phyloP scores from a whole-genome alignment of 306 rosid species.

The Neltuma alba region DNA sequence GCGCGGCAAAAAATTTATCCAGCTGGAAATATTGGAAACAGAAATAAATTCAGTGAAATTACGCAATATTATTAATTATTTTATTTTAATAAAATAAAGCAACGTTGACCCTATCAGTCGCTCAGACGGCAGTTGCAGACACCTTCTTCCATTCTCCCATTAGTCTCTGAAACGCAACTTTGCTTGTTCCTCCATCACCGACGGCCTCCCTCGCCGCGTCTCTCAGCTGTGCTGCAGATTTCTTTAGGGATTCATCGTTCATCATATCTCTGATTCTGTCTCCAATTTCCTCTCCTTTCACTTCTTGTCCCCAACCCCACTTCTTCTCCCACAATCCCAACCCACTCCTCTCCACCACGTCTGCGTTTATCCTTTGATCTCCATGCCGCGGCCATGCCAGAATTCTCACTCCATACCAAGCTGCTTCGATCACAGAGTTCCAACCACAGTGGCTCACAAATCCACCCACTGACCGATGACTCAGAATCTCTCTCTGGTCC shows the following conservation, averaged over 20 bases:
- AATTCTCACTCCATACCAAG: slow-evolving; percentile 37
- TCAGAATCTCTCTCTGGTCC: slow-evolving; percentile 40
- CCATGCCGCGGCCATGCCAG: slow-evolving; percentile 1
- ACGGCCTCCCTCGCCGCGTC: slow-evolving; percentile 38
- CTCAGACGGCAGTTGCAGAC: neutral
- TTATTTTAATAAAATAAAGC: neutral
- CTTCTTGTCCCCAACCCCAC: slow-evolving; percentile 1
- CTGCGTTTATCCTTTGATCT: slow-evolving; percentile 15
- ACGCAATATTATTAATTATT: no score
- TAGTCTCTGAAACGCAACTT: slow-evolving; percentile 3
- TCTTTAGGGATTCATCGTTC: slow-evolving; percentile 36
- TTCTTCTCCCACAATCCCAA: neutral
- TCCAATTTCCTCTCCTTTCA: slow-evolving; percentile 43
- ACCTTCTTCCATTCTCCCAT: slow-evolving; percentile 23
- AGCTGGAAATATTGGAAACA: no score
- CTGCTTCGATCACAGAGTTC: slow-evolving; percentile 52
- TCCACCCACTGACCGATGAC: slow-evolving; percentile 46
- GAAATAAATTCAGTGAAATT: no score
- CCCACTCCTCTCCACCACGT: slow-evolving; percentile 33
- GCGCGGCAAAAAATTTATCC: no score
- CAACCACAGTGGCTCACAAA: slow-evolving; percentile 60
- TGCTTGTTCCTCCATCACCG: slow-evolving; percentile 41
- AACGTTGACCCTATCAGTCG: neutral
- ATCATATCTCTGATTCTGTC: slow-evolving; percentile 47
- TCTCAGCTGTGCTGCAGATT: neutral